Base-by-base conservation (phyloP, 2,329 filamentous ascomycete species). In the Fusarium albosuccineum region DNA sequence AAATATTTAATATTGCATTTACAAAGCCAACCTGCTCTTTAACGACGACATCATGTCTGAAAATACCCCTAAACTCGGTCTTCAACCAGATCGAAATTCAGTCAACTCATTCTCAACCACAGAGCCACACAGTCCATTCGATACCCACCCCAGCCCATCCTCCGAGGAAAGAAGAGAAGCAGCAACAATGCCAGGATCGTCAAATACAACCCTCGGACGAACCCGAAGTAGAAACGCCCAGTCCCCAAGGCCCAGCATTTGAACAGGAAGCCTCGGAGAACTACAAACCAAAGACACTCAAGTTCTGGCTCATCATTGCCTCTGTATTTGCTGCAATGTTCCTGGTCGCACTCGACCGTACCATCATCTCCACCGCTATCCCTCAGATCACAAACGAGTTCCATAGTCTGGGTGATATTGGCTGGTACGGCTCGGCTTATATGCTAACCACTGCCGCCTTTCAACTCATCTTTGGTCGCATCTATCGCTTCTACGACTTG, bases 341-440 rank as follows among this genome's bases (percentile, higher is more conserved):
- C 66, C 79, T 88, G 30, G 85, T 88, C 26, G 86, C 86, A n/a
- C 79, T 88, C 10, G 62, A 88, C 80, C 40, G 86, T 27, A 87
- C 85, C n/a, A 87, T 87, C 65, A 79, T 87, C 48, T 81, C 85
- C 6, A 87, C 85, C 3, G 85, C 85, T 10, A 82, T 86, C 26
- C 85, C 85, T 2, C 76, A 79, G 34, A 87, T 87, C 71, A 86
- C 84, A n/a, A 80, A 86, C 67, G 83, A 87, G 17, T 87, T 88
- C 73, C 77, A 85, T 46, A 85, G 85, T 52, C 76, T 89, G 3
- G 83, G 83, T 2, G 88, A 90, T 63, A 86, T 90, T 58, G 87
- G 87, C 52, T 90, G 88, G 88, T 90, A 90, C 73, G 87, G 85
- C 6, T 86, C 85, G 37, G 83, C 86, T 1, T 88, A 89, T 73